Evolutionary conservation across 2,329 filamentous ascomycete species (phyloP).

Genomic region (Epichloe brachyelytri): DNA sequence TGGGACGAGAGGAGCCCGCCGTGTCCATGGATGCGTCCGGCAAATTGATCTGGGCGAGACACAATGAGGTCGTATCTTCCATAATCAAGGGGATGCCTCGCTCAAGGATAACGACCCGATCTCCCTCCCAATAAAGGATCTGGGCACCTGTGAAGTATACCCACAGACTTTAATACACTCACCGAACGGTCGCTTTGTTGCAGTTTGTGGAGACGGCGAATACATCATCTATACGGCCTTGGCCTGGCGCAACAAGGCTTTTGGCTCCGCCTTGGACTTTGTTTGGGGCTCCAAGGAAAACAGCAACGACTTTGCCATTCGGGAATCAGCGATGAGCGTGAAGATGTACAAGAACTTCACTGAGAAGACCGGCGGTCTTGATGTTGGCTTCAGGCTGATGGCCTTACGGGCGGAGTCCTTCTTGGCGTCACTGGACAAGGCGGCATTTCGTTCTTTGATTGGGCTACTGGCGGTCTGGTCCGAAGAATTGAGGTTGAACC

Average conservation of each 20-base stretch:
- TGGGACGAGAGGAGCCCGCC: slow-evolving; percentile 91
- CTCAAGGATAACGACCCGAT: slow-evolving; percentile 85
- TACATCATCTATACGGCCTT: slow-evolving; percentile 98
- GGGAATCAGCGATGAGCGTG: slow-evolving; percentile 85
- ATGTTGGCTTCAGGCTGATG: slow-evolving; percentile 94
- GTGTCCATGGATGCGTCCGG: slow-evolving; percentile 95
- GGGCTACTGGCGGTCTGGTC: slow-evolving; percentile 79
- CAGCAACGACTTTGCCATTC: slow-evolving; percentile 95
- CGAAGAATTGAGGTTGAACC: slow-evolving; percentile 78
- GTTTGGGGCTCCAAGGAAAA: slow-evolving; percentile 96
- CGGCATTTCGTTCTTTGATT: slow-evolving; percentile 92
- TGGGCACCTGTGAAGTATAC: slow-evolving; percentile 93
- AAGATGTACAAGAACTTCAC: slow-evolving; percentile 98
- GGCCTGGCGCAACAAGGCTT: slow-evolving; percentile 94
- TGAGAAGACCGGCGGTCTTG: slow-evolving; percentile 75
- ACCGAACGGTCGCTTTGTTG: slow-evolving; percentile 82
- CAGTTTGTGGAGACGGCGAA: slow-evolving; percentile 81
- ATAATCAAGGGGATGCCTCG: slow-evolving; percentile 80
- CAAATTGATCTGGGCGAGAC: slow-evolving; percentile 90
- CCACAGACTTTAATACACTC: slow-evolving; percentile 90
- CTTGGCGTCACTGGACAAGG: slow-evolving; percentile 92
- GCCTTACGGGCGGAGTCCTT: slow-evolving; percentile 74
- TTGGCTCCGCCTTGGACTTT: slow-evolving; percentile 90
- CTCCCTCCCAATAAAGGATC: slow-evolving; percentile 78
- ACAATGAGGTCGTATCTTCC: slow-evolving; percentile 88